Evolutionary conservation across 2,329 filamentous ascomycete species (phyloP).

Genomic region (Calonectria pseudoturangicola): DNA sequence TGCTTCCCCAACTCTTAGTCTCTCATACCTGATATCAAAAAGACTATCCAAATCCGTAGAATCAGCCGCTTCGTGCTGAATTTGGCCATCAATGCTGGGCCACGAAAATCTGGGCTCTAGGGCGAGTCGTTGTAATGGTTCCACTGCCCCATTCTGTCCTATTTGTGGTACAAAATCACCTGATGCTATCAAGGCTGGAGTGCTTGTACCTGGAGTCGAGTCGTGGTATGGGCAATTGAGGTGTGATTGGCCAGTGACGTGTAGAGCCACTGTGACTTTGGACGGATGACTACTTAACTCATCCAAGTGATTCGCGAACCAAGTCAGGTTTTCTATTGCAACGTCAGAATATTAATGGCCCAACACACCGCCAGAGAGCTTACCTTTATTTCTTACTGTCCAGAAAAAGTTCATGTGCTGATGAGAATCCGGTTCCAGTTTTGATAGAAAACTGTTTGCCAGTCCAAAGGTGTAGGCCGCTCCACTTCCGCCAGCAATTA

Average conservation of each 20-base stretch:
- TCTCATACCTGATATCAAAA: constrained; percentile 19
- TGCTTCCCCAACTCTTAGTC: neutral
- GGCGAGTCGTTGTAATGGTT: constrained; percentile 4
- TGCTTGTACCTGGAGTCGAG: constrained; percentile 4
- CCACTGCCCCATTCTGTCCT: neutral
- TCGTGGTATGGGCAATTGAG: neutral
- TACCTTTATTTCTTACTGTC: constrained; percentile 41
- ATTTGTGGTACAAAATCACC: constrained; percentile 27
- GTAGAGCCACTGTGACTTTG: constrained; percentile 9
- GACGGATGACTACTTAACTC: constrained; percentile 15
- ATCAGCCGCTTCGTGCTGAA: neutral
- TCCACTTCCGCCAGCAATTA: constrained; percentile 53
- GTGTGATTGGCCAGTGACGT: constrained; percentile 26
- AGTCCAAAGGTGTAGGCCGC: constrained; percentile 52
- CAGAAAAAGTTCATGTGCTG: constrained; percentile 42
- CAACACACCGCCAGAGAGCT: neutral
- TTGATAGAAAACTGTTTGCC: constrained; percentile 34
- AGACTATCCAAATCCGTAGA: constrained; percentile 6
- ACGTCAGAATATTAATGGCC: neutral
- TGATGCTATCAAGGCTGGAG: constrained; percentile 18
- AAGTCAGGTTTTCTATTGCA: constrained; percentile 3
- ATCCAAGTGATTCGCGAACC: constrained; percentile 25
- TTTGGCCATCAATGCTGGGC: neutral
- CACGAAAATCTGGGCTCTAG: neutral
- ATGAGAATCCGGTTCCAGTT: neutral